A percentile compares a stretch with the other conserved stretches of the same genome.
phyloP scores from a whole-genome alignment of 2,329 filamentous ascomycete genomes.

The Sporothrix pallida region DNA sequence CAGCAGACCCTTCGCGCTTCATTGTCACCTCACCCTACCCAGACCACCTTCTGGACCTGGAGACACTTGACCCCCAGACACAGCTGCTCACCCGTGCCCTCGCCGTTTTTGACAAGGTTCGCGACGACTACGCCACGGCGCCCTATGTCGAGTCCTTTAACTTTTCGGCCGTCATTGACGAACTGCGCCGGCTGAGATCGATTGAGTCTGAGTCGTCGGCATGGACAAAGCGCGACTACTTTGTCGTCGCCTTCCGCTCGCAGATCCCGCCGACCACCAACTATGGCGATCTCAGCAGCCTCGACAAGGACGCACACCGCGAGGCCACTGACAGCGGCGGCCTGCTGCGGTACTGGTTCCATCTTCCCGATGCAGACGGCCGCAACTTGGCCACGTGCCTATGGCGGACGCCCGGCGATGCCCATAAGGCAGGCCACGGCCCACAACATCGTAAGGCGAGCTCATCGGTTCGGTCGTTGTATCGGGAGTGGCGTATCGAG shows the following conservation, averaged over 20 bases:
- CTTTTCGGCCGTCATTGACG: conserved; percentile 67
- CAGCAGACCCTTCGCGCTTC: conserved; percentile 39
- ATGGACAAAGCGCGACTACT: conserved; percentile 73
- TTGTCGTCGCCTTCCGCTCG: conserved; percentile 84
- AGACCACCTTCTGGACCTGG: conserved; percentile 75
- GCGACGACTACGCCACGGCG: conserved; percentile 76
- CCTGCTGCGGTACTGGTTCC: conserved; percentile 91
- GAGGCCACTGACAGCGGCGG: conserved; percentile 82
- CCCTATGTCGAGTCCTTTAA: conserved; percentile 79
- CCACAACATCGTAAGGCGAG: conserved; percentile 69
- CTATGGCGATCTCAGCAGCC: conserved; percentile 68
- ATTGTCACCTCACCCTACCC: conserved; percentile 78
- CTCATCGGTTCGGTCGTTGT: conserved; percentile 67
- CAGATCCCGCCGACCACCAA: conserved; percentile 71
- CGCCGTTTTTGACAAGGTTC: conserved; percentile 64
- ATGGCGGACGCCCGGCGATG: conserved; percentile 66
- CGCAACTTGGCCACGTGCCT: conserved; percentile 83
- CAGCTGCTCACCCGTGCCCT: conserved; percentile 75
- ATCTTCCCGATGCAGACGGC: conserved; percentile 69
- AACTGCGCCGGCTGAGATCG: conserved; percentile 59
- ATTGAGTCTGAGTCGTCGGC: background rate
- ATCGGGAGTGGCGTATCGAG: conserved; percentile 72
- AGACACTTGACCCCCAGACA: conserved; percentile 67
- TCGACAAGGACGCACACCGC: conserved; percentile 79
- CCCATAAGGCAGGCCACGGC: conserved; percentile 63